Evolutionary conservation across 140 eudicot genomes (phyloP).

Genomic region (Bidens hawaiensis): DNA sequence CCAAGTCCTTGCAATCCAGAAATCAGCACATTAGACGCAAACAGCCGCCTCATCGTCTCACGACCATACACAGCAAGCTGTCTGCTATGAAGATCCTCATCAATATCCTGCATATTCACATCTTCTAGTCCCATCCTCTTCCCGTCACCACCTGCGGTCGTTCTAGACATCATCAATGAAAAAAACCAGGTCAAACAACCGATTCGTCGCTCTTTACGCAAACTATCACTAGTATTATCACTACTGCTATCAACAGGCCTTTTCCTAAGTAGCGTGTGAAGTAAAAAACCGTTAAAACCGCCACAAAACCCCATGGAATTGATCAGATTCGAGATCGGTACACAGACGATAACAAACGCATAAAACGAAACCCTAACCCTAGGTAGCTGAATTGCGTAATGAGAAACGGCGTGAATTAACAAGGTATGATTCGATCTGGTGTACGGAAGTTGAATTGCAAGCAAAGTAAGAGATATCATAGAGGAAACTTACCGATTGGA

Average conservation of each 20-base stretch:
- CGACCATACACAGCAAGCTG: slow-evolving; percentile 98
- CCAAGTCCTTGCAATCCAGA: slow-evolving; percentile 98
- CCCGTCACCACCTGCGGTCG: slow-evolving; percentile 13
- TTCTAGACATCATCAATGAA: slow-evolving; percentile 15
- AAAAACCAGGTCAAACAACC: slow-evolving; percentile 39
- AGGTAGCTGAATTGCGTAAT: slow-evolving; percentile 10
- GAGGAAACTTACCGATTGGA: slow-evolving; percentile 45
- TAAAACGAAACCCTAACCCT: slow-evolving; percentile 28
- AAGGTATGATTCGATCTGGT: slow-evolving; percentile 35
- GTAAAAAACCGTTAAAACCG: slow-evolving; percentile 59
- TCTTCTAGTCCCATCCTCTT: slow-evolving; percentile 59
- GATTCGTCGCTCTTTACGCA: slow-evolving; percentile 46
- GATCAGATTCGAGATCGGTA: slow-evolving; percentile 29
- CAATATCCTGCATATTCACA: slow-evolving; percentile 58
- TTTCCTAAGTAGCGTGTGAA: slow-evolving; percentile 76
- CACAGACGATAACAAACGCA: not conserved
- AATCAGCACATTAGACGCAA: slow-evolving; percentile 82
- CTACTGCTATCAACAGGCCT: slow-evolving; percentile 41
- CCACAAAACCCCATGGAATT: slow-evolving; percentile 45
- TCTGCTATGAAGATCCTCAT: slow-evolving; percentile 93
- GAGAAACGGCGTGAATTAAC: slow-evolving; percentile 16
- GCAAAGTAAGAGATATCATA: slow-evolving; percentile 14
- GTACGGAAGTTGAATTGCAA: slow-evolving; percentile 18
- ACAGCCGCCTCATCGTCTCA: slow-evolving; percentile 86
- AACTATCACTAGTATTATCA: slow-evolving; percentile 24